Conservation (phyloP, 768 basidiomycete genomes). For the Amanita phalloides region DNA sequence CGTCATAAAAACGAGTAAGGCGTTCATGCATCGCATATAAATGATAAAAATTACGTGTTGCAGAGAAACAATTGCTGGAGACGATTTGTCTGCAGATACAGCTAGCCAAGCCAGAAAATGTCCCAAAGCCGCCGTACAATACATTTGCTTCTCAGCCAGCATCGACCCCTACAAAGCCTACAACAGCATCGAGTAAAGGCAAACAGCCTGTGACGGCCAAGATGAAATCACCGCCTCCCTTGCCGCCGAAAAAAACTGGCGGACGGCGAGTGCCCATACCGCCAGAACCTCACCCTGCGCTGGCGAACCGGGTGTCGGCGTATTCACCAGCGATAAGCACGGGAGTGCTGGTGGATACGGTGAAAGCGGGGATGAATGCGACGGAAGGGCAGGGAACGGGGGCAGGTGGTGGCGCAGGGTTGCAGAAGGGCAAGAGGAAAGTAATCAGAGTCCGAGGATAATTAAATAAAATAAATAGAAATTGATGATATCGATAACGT, state of each 20-base stretch:
- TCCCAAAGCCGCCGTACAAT: conserved; percentile 57
- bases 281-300: conserved; percentile 63
- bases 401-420: conserved; percentile 22
- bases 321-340: conserved; percentile 73
- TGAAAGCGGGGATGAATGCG: conserved; percentile 79
- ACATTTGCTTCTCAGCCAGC: conserved; percentile 6
- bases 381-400: conserved; percentile 27
- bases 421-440: conserved; percentile 68
- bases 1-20: conserved; percentile 67
- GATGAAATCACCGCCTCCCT: conserved; percentile 28
- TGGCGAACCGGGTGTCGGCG: conserved; percentile 65
- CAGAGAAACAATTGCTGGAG: conserved; percentile 76
- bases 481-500: conserved; percentile 7
- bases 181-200: conserved; percentile 31
- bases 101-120: conserved; percentile 54
- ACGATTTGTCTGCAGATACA: conserved; percentile 69
- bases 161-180: conserved; percentile 14
- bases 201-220: conserved; percentile 40
- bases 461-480: neutral
- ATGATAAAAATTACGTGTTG: neutral
- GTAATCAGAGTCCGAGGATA: conserved; percentile 65
- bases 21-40: neutral
- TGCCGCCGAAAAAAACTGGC: conserved; percentile 18
- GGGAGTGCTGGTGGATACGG: conserved; percentile 71
- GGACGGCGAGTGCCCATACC: conserved; percentile 54